Base-by-base conservation (phyloP, 2,329 filamentous ascomycete species). In the Xylaria sp. region DNA sequence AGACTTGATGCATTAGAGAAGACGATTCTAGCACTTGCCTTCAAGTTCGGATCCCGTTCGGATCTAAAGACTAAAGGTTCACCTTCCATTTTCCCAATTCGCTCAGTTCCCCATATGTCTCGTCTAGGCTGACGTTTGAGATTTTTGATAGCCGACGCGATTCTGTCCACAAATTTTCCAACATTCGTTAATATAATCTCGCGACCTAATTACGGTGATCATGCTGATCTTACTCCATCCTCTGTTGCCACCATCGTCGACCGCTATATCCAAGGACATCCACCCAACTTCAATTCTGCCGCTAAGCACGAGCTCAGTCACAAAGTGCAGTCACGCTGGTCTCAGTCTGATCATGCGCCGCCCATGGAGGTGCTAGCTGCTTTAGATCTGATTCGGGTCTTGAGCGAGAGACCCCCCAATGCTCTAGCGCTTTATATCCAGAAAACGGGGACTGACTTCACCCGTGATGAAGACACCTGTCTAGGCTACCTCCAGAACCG, bases 61-160 rank as follows among this genome's bases (percentile, higher is more conserved):
- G 93, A 97, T 74, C 79, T 99, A 54, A 91, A 92, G 72, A 90
- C 89, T 4, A 98, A 97, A 87, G 94, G 94, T 96, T 78, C 72
- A 79, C 75, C 44, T 52, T 13, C 25, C 47, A 23, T n/a, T n/a
- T n/a, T n/a, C n/a, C n/a, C n/a, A n/a, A n/a, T n/a, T n/a, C n/a
- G n/a, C n/a, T 27, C 29, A 61, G 55, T 60, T 29, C 35, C 10
- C 17, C 17, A 33, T 29, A 23, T 46, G 8, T 49, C 19, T 51
- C 17, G 11, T 44, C 27, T n/a, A 40, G 35, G 38, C 62, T 64
- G 41, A 62, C 51, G 3, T 10, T 37, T 25, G 3, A 2, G n/a
- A 21, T 3, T 23, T 56, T 27, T 51, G 10, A 54, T 53, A 97
- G 94, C 93, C 68, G 93, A 97, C 76, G 90, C 91, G n/a, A 93